These are phyloP conservation scores for Hypoxylon fragiforme DNA, from an alignment of 495 filamentous ascomycete species.

Conservation along the genomic window DNA sequence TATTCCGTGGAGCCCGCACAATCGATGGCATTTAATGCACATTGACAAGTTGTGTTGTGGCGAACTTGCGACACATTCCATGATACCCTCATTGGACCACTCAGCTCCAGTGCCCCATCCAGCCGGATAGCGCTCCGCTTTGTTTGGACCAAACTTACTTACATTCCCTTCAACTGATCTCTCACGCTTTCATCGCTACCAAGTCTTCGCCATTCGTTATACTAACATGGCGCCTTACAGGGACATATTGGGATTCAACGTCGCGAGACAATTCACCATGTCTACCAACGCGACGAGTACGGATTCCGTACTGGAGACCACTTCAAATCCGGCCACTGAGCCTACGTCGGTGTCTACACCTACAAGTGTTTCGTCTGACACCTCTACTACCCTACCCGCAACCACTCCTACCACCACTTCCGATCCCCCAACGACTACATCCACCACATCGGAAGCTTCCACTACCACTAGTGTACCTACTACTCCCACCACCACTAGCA, in stretches of 20 bases:
- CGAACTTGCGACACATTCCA: slow-evolving; percentile 34
- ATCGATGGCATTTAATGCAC: slow-evolving; percentile 13
- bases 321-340: slow-evolving; percentile 38
- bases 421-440: slow-evolving; percentile 23
- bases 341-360: slow-evolving; percentile 33
- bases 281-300: slow-evolving; percentile 48
- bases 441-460: slow-evolving; percentile 9
- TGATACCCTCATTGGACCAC: slow-evolving; percentile 35
- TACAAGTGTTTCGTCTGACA: slow-evolving; percentile 25
- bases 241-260: slow-evolving; percentile 39
- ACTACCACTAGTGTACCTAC: slow-evolving; percentile 12
- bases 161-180: slow-evolving; percentile 3
- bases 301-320: slow-evolving; percentile 27
- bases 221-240: slow-evolving; percentile 50
- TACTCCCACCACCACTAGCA: slow-evolving; percentile 31
- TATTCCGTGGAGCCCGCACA: slow-evolving; percentile 1
- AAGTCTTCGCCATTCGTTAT: neutral
- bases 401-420: slow-evolving; percentile 34
- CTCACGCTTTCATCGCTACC: slow-evolving; percentile 15
- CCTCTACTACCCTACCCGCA: slow-evolving; percentile 13
- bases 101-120: slow-evolving; percentile 25
- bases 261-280: slow-evolving; percentile 48
- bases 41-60: slow-evolving; percentile 22
- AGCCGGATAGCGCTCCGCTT: slow-evolving; percentile 19
- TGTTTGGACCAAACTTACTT: slow-evolving; percentile 12